phyloP scores from a whole-genome alignment of 257 asterid genomes.

The Orobanche coerulescens region DNA sequence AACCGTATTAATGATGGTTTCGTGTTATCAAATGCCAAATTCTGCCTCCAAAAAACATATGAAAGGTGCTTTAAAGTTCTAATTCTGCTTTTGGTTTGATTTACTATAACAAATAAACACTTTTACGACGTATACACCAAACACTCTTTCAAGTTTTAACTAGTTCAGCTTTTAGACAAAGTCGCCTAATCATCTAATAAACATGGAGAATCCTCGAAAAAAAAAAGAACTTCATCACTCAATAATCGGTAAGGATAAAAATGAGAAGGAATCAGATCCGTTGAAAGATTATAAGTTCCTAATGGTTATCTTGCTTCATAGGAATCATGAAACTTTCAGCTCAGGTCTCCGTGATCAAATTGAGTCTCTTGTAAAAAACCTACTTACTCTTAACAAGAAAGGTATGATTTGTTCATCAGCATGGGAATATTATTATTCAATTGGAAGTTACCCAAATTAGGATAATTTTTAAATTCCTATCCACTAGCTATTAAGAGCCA shows the following conservation, averaged over 20 bases:
- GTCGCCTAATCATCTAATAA: too few relatives aligned
- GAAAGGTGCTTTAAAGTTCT: too few relatives aligned
- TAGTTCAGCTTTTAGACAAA: too few relatives aligned
- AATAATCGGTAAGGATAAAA: background rate
- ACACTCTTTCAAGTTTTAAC: too few relatives aligned
- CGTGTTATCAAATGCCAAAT: too few relatives aligned
- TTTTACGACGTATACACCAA: too few relatives aligned
- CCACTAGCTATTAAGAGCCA: background rate
- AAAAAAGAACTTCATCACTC: background rate
- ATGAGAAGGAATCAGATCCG: background rate
- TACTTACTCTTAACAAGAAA: background rate
- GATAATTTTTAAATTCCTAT: background rate
- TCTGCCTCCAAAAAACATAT: too few relatives aligned
- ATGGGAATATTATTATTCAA: background rate
- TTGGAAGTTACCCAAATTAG: background rate
- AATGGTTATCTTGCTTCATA: background rate
- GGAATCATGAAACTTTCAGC: background rate
- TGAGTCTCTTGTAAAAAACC: background rate
- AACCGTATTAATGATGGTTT: too few relatives aligned
- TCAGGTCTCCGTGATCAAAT: background rate
- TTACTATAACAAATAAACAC: too few relatives aligned
- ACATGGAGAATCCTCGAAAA: too few relatives aligned
- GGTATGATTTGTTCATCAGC: background rate
- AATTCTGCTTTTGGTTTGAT: too few relatives aligned
- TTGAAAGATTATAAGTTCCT: background rate